Conservation (phyloP, 352 stramenopile genomes). For the Elongisporangium prolatum region DNA sequence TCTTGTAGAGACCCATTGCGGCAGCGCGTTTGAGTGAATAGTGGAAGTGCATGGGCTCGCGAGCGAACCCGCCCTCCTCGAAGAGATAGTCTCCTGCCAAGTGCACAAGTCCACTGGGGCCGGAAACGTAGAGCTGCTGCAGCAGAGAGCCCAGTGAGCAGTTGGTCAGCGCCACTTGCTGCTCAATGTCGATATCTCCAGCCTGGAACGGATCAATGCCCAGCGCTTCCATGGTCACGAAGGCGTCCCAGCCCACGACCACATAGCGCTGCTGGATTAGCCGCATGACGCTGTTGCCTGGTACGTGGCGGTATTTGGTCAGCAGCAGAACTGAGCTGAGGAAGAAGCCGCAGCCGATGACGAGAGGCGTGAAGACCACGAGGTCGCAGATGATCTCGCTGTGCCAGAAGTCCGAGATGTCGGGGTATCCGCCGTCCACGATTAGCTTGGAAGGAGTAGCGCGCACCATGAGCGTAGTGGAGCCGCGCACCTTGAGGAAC, state of each 20-base stretch:
- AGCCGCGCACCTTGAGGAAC: slow-evolving; percentile 16
- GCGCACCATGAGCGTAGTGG: slow-evolving; percentile 27
- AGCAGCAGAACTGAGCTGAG: slow-evolving; percentile 14
- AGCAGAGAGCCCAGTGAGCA: slow-evolving; percentile 32
- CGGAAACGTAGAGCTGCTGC: slow-evolving; percentile 32
- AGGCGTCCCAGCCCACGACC: slow-evolving; percentile 39
- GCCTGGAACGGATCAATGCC: slow-evolving; percentile 31
- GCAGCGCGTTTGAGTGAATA: slow-evolving; percentile 25
- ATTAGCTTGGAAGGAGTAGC: slow-evolving; percentile 13
- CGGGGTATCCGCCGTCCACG: slow-evolving; percentile 23
- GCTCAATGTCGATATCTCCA: slow-evolving; percentile 13
- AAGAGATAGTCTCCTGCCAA: slow-evolving; percentile 33
- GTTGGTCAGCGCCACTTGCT: slow-evolving; percentile 9
- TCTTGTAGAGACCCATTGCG: slow-evolving; percentile 18
- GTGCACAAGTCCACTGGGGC: slow-evolving; percentile 25
- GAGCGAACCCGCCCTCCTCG: slow-evolving; percentile 17
- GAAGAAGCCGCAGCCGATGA: slow-evolving; percentile 11
- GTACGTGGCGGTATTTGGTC: slow-evolving; percentile 21
- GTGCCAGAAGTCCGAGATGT: slow-evolving; percentile 33
- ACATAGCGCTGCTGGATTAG: slow-evolving; percentile 31
- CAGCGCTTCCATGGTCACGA: slow-evolving; percentile 25
- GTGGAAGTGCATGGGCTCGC: slow-evolving; percentile 8
- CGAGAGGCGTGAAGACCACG: slow-evolving; percentile 18
- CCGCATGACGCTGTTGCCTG: slow-evolving; percentile 22
- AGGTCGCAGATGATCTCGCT: slow-evolving; percentile 44